Evolutionary conservation across 768 basidiomycete genomes (phyloP).

Genomic region (Astraeus odoratus): DNA sequence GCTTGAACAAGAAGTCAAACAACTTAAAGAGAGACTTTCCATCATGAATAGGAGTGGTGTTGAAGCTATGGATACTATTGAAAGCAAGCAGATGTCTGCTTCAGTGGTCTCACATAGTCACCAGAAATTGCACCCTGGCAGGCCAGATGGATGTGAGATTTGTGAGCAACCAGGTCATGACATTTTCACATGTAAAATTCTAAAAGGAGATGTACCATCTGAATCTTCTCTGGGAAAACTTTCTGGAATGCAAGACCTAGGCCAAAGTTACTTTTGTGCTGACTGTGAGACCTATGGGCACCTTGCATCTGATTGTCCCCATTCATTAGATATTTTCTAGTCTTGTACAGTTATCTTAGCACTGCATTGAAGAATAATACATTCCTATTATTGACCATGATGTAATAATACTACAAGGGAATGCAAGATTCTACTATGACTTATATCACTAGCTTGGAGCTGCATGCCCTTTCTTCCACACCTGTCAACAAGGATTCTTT

Average conservation of each 20-base stretch:
- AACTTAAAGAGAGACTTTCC: slow-evolving; percentile 62
- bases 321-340: slow-evolving; percentile 84
- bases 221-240: slow-evolving; percentile 15
- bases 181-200: slow-evolving; percentile 74
- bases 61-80: slow-evolving; percentile 31
- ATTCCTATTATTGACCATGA: no score
- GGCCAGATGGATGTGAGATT: slow-evolving; percentile 66
- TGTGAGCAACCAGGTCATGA: slow-evolving; percentile 84
- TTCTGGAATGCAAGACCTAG: slow-evolving; percentile 10
- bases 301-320: slow-evolving; percentile 68
- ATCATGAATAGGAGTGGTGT: slow-evolving; percentile 49
- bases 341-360: neutral
- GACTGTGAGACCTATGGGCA: slow-evolving; percentile 84
- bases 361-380: no score
- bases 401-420: no score
- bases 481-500: no score
- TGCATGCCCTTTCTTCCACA: no score
- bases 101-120: slow-evolving; percentile 20
- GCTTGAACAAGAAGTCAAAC: slow-evolving; percentile 78
- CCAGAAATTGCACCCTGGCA: slow-evolving; percentile 16
- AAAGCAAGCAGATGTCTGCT: slow-evolving; percentile 14
- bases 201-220: slow-evolving; percentile 46
- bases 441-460: no score
- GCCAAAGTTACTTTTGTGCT: slow-evolving; percentile 61
- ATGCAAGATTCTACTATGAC: no score